Evolutionary conservation across 1,139 yeast species (phyloP).

Genomic region (Kurtzmaniella quercitrusa): DNA sequence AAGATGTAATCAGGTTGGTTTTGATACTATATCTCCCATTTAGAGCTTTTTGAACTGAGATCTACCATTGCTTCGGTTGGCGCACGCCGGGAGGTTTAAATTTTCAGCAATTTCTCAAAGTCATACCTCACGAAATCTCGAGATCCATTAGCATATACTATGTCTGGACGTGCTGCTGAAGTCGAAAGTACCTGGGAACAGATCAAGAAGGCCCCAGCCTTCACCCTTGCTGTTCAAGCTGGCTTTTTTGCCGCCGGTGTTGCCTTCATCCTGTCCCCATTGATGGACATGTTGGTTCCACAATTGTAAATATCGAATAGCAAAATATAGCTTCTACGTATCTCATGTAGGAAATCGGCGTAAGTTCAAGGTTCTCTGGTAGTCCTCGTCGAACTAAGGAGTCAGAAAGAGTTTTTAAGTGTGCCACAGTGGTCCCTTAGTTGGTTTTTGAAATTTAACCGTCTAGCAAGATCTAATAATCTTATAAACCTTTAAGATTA

Average conservation of each 20-base stretch:
- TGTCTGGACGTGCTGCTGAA: conserved; percentile 25
- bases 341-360: background rate
- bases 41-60: background rate
- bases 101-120: background rate
- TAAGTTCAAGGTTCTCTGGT: no score
- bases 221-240: conserved; percentile 60
- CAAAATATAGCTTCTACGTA: background rate
- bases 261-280: conserved; percentile 69
- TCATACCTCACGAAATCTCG: background rate
- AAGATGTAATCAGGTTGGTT: background rate
- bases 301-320: conserved; percentile 42
- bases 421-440: no score
- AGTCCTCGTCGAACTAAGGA: no score
- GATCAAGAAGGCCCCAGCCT: conserved; percentile 59
- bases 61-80: background rate
- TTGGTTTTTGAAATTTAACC: no score
- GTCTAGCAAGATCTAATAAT: no score
- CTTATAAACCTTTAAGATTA: no score
- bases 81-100: background rate
- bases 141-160: conserved; percentile 6
- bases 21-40: background rate
- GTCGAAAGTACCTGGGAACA: conserved; percentile 42
- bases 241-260: conserved; percentile 69
- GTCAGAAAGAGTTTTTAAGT: background rate
- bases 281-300: conserved; percentile 80